These are phyloP conservation scores for Aspergillus neoniger DNA, from an alignment of 2,329 filamentous ascomycete species.

Conservation along the genomic window DNA sequence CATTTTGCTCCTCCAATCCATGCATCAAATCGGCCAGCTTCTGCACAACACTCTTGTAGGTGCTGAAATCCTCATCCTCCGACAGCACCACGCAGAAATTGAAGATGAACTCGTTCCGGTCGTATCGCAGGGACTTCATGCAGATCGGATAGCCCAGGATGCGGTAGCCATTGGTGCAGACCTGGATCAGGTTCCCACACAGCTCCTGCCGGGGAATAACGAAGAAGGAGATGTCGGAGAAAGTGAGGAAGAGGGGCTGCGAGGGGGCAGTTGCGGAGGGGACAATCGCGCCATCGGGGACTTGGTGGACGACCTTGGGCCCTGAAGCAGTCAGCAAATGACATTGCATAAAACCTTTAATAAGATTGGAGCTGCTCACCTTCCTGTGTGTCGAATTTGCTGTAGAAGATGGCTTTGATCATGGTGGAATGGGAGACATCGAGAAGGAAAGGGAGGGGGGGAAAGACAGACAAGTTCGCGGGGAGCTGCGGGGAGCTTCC, in stretches of 20 bases:
- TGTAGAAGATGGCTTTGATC: constrained; percentile 68
- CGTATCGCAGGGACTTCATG: constrained; percentile 78
- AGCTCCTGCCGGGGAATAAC: constrained; percentile 94
- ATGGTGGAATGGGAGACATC: constrained; percentile 40
- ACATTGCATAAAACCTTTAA: neutral
- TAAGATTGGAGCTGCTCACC: constrained; percentile 34
- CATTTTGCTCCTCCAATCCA: constrained; percentile 87
- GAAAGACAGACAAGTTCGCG: neutral
- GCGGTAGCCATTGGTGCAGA: constrained; percentile 72
- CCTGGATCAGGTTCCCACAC: constrained; percentile 80
- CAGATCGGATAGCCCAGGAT: constrained; percentile 88
- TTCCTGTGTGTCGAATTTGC: constrained; percentile 64
- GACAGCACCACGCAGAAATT: constrained; percentile 89
- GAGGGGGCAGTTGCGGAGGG: constrained; percentile 47
- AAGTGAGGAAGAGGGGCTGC: constrained; percentile 73
- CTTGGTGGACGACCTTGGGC: constrained; percentile 65
- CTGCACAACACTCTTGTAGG: constrained; percentile 81
- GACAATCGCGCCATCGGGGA: constrained; percentile 61
- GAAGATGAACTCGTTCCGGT: constrained; percentile 96
- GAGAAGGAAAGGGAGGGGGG: neutral
- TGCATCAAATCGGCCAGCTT: constrained; percentile 83
- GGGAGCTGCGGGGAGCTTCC: constrained; percentile 7
- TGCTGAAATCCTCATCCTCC: constrained; percentile 68
- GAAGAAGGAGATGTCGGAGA: constrained; percentile 83
- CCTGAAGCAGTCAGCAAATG: constrained; percentile 42